These are phyloP conservation scores for Entoloma clypeatum DNA, from an alignment of 1,284 basidiomycete species.

Conservation along the genomic window DNA sequence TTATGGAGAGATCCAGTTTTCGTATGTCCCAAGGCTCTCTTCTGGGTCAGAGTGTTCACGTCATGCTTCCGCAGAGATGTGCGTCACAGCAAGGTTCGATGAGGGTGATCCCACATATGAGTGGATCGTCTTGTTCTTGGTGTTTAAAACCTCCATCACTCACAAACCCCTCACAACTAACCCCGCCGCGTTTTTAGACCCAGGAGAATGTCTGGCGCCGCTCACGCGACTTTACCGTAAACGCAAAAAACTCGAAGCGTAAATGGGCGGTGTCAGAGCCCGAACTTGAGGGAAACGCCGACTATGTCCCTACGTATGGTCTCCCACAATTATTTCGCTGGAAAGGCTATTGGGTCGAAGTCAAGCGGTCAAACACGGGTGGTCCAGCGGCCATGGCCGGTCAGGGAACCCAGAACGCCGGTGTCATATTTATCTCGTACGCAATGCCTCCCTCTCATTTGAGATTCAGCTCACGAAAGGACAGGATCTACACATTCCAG, in stretches of 20 bases:
- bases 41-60: not conserved
- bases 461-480: too few species aligned
- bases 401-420: constrained; percentile 18
- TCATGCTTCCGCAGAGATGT: constrained; percentile 34
- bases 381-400: constrained; percentile 7
- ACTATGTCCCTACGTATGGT: constrained; percentile 45
- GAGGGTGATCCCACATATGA: constrained; percentile 50
- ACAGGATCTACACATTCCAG: constrained; percentile 45
- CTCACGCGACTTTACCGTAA: constrained; percentile 44
- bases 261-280: constrained; percentile 39
- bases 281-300: constrained; percentile 31
- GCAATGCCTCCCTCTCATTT: too few species aligned
- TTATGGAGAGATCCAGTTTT: constrained; percentile 39
- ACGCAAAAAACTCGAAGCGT: constrained; percentile 38
- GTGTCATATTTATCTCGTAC: constrained; percentile 30
- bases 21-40: constrained; percentile 29
- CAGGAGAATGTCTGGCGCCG: constrained; percentile 46
- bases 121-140: constrained; percentile 46
- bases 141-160: constrained; percentile 23
- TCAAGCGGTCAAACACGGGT: constrained; percentile 29
- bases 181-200: constrained; percentile 29
- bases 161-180: not conserved
- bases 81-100: constrained; percentile 41
- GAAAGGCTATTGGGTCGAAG: constrained; percentile 48
- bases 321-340: constrained; percentile 45